Percentiles rank a stretch among this genome's conserved stretches.
These are phyloP conservation scores for Aphanomyces invadans DNA, from an alignment of 352 stramenopile species.

Conservation along the genomic window DNA sequence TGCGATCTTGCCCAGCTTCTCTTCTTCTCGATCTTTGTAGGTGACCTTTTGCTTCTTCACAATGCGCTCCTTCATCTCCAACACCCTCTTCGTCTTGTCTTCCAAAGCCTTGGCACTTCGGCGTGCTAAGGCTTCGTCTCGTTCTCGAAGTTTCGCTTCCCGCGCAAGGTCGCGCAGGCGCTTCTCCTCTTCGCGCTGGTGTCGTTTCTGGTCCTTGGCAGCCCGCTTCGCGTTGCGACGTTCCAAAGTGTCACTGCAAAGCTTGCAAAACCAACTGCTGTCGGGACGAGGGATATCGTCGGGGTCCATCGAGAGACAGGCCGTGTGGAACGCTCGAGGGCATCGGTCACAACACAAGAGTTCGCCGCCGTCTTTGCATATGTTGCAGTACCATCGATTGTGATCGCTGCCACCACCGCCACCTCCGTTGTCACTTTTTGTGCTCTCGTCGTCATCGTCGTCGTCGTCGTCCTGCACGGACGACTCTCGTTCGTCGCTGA, in stretches of 20 bases:
- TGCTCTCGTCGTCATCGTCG: conserved; percentile 12
- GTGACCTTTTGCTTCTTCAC: conserved; percentile 82
- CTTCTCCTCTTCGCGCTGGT: conserved; percentile 75
- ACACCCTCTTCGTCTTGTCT: conserved; percentile 69
- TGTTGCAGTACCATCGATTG: conserved; percentile 87
- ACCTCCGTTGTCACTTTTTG: conserved; percentile 11
- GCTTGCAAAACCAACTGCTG: conserved; percentile 84
- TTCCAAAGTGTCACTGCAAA: conserved; percentile 70
- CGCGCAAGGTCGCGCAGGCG: conserved; percentile 64
- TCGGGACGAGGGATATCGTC: conserved; percentile 51
- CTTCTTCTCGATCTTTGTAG: conserved; percentile 85
- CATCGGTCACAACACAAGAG: conserved; percentile 89
- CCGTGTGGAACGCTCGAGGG: conserved; percentile 90
- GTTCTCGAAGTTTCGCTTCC: conserved; percentile 52
- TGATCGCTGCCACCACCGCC: conserved; percentile 37
- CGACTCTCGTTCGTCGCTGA: background rate
- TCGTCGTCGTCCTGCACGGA: conserved; percentile 13
- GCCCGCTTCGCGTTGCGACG: conserved; percentile 68
- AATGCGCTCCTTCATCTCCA: conserved; percentile 85
- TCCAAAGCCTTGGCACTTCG: conserved; percentile 78
- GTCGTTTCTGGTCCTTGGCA: conserved; percentile 60
- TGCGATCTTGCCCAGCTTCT: conserved; percentile 70
- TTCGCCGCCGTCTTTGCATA: conserved; percentile 84
- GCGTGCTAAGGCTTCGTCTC: conserved; percentile 61
- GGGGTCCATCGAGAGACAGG: conserved; percentile 71